These are phyloP conservation scores for Amphirosellinia nigrospora DNA, from an alignment of 495 filamentous ascomycete genomes.

Conservation along the genomic window DNA sequence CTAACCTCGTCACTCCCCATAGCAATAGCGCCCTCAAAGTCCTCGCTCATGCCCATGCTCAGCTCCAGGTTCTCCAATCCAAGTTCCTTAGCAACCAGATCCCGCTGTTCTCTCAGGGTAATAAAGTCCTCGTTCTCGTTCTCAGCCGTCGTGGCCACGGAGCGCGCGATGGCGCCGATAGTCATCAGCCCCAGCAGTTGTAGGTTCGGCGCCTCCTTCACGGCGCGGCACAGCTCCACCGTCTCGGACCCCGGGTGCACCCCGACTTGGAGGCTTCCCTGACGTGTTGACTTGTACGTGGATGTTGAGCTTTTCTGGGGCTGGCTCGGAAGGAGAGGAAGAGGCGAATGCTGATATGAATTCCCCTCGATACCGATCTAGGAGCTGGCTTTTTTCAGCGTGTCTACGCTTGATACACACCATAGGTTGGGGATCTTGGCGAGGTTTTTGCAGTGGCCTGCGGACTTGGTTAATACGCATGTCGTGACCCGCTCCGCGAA, in stretches of 20 bases:
- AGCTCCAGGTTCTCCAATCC: slow-evolving; percentile 55
- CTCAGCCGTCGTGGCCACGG: slow-evolving; percentile 69
- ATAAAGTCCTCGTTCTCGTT: slow-evolving; percentile 92
- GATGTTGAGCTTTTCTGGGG: slow-evolving; percentile 64
- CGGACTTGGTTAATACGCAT: slow-evolving; percentile 23
- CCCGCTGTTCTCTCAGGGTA: slow-evolving; percentile 69
- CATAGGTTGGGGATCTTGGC: slow-evolving; percentile 89
- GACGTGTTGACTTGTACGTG: slow-evolving; percentile 96
- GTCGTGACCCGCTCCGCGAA: neutral
- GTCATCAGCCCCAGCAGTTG: slow-evolving; percentile 89
- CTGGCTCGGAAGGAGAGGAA: slow-evolving; percentile 32
- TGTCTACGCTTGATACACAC: slow-evolving; percentile 90
- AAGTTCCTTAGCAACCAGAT: slow-evolving; percentile 59
- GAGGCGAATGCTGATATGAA: slow-evolving; percentile 44
- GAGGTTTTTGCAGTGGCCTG: slow-evolving; percentile 87
- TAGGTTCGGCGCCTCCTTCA: slow-evolving; percentile 72
- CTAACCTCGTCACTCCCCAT: slow-evolving; percentile 91
- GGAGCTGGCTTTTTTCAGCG: slow-evolving; percentile 81
- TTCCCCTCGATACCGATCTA: slow-evolving; percentile 77
- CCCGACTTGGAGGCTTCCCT: slow-evolving; percentile 87
- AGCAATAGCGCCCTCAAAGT: slow-evolving; percentile 88
- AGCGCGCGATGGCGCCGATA: slow-evolving; percentile 90
- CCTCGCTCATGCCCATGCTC: slow-evolving; percentile 86
- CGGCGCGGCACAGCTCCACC: slow-evolving; percentile 65
- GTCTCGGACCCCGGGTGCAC: slow-evolving; percentile 67